phyloP scores from a whole-genome alignment of 2,329 filamentous ascomycete genomes.

The Coleophoma eucalyptorum region DNA sequence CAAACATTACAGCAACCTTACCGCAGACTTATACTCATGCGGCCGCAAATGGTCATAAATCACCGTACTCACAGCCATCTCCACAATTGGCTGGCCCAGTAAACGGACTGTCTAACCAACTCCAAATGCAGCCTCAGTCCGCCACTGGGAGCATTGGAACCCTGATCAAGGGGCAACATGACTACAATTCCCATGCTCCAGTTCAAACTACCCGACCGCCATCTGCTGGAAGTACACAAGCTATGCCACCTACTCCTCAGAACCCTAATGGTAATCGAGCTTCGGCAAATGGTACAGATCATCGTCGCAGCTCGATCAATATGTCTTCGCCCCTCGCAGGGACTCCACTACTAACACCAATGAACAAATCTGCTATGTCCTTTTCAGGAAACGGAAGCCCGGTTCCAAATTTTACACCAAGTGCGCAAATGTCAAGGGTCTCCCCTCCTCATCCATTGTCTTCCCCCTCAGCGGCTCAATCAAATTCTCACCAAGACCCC shows the following conservation, averaged over 20 bases:
- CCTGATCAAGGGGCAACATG: no score
- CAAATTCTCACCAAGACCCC: conserved; percentile 6
- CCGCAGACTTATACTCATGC: no score
- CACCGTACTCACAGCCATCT: no score
- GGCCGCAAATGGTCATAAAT: no score
- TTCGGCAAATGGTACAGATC: conserved; percentile 11
- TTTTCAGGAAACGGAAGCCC: conserved; percentile 12
- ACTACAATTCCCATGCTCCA: conserved; percentile 2
- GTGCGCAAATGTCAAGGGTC: conserved; percentile 5
- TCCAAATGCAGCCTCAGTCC: no score
- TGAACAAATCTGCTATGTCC: conserved; percentile 9
- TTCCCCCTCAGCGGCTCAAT: conserved; percentile 1
- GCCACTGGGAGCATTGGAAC: no score
- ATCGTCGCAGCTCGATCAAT: conserved; percentile 21
- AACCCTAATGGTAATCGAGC: conserved; percentile 10
- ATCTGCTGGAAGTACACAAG: conserved; percentile 5
- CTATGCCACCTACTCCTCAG: conserved; percentile 5
- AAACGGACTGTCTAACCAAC: no score
- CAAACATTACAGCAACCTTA: no score
- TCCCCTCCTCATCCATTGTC: conserved; percentile 2
- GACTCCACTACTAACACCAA: conserved; percentile 23
- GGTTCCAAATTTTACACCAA: conserved; percentile 5
- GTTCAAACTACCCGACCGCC: conserved; percentile 10
- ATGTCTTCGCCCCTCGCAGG: conserved; percentile 23
- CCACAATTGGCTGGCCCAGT: no score